Conservation (phyloP, 805 yeast species). For the Sungouiella thailandica region DNA sequence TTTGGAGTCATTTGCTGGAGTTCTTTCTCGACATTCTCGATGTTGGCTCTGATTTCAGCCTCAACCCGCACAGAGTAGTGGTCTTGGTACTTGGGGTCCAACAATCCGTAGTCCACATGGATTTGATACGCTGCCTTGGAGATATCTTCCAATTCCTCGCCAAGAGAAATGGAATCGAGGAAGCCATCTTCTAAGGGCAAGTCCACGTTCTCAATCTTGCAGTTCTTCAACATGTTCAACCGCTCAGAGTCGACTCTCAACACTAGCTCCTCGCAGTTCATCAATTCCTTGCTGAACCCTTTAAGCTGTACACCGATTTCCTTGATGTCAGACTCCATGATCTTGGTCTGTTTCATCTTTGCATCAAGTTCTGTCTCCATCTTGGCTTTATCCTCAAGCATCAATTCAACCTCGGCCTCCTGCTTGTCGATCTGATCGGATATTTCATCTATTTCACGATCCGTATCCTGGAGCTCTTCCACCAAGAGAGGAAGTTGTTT, state of each 20-base stretch:
- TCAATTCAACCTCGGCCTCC: constrained; percentile 23
- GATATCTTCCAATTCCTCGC: constrained; percentile 39
- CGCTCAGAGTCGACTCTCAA: constrained; percentile 54
- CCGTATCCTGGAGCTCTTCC: constrained; percentile 20
- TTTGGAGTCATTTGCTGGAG: constrained; percentile 66
- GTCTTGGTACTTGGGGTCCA: constrained; percentile 42
- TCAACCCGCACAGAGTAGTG: constrained; percentile 35
- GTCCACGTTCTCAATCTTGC: constrained; percentile 66
- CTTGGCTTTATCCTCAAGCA: constrained; percentile 28
- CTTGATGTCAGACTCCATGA: constrained; percentile 25
- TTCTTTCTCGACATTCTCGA: constrained; percentile 34
- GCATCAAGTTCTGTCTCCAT: constrained; percentile 16
- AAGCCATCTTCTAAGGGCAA: constrained; percentile 62
- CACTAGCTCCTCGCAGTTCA: constrained; percentile 45
- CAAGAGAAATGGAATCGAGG: constrained; percentile 57
- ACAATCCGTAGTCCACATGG: constrained; percentile 48
- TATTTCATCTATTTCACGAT: constrained; percentile 27
- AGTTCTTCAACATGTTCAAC: constrained; percentile 56
- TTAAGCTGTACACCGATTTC: constrained; percentile 35
- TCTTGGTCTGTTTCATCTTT: constrained; percentile 26
- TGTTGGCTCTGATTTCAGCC: constrained; percentile 27
- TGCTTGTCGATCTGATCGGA: constrained; percentile 36
- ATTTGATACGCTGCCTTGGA: constrained; percentile 40
- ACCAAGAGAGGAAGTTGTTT: constrained; percentile 22
- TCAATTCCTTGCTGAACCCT: constrained; percentile 26